Conservation (phyloP, 2,329 filamentous ascomycete species). For the Cryphonectria radicalis region DNA sequence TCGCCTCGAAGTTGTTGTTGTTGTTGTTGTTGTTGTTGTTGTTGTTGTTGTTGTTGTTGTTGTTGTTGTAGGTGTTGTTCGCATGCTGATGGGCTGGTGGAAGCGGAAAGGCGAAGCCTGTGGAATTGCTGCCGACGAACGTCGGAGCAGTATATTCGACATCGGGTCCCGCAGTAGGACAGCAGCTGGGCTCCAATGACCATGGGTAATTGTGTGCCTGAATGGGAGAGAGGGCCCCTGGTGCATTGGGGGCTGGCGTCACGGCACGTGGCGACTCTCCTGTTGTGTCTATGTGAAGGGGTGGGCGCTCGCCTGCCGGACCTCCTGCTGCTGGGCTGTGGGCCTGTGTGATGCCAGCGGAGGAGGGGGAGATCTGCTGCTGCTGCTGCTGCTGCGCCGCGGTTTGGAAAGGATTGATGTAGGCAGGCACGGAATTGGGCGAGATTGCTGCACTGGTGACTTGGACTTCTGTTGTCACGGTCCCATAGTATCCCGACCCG, state of each 20-base stretch:
- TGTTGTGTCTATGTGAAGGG: constrained; percentile 19
- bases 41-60: background rate
- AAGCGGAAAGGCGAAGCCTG: background rate
- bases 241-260: constrained; percentile 18
- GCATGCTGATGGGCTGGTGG: background rate
- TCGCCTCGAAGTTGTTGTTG: constrained; percentile 16
- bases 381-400: constrained; percentile 18
- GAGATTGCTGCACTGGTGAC: constrained; percentile 40
- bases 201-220: constrained; percentile 28
- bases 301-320: background rate
- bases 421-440: constrained; percentile 26
- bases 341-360: constrained; percentile 30
- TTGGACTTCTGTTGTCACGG: constrained; percentile 58
- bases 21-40: background rate
- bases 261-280: constrained; percentile 29
- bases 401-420: constrained; percentile 25
- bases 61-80: background rate
- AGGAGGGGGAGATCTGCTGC: background rate
- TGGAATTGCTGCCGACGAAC: constrained; percentile 7
- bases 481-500: constrained; percentile 48
- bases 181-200: constrained; percentile 21
- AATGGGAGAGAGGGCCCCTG: constrained; percentile 18
- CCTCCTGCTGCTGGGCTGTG: constrained; percentile 27
- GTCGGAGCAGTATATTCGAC: constrained; percentile 3
- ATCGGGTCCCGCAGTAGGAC: background rate